Base-by-base conservation (phyloP, 805 yeast species). In the Clavispora carvajalis region DNA sequence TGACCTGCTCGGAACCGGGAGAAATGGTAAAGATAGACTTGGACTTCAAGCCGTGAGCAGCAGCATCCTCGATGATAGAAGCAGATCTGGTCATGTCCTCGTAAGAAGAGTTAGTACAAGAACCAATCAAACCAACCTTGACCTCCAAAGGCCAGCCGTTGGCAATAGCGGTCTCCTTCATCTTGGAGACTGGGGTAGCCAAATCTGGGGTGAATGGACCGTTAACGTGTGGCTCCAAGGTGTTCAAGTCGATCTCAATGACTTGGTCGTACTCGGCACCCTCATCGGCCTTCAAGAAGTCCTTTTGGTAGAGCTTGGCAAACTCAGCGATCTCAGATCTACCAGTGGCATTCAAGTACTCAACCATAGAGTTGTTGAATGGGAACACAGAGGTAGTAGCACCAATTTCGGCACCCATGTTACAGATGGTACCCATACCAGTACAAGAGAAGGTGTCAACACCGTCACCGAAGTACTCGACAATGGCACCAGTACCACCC, bases 391-490 rank as follows among this genome's bases (percentile, higher is more conserved):
- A 90, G 43, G 98, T 90, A 48, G 98, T 90, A 46, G 97, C 97
- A 73, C 98, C 98, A 55, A 90, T 89, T 73, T 90, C 98, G 53
- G 98, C 98, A 76, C 98, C 98, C 98, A 90, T 90, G 71, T 90
- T 90, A 79, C 98, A 90, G 71, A 90, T 90, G 57, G 98, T 90
- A 64, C 95, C 98, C 98, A 90, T 90, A 78, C 98, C 98, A 38
- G 98, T 91, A 70, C 96, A 88, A 37, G 95, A 85, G 67, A 90
- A 82, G 44, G 91, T 77, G 58, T 84, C 79, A 41, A 90, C 90
- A 77, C 98, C 98, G 40, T 82, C 89, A 66, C 98, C 98, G 59
- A 83, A 90, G 75, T 90, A 90, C 74, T 90, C 98, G 52, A 91
- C 95, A 62, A 90, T 89, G 63, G 80, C 80, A 67, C 98, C 98